A percentile compares a stretch with the other conserved stretches of the same genome.
phyloP scores from a whole-genome alignment of 2,329 filamentous ascomycete species.

The Chaetomium globosum region DNA sequence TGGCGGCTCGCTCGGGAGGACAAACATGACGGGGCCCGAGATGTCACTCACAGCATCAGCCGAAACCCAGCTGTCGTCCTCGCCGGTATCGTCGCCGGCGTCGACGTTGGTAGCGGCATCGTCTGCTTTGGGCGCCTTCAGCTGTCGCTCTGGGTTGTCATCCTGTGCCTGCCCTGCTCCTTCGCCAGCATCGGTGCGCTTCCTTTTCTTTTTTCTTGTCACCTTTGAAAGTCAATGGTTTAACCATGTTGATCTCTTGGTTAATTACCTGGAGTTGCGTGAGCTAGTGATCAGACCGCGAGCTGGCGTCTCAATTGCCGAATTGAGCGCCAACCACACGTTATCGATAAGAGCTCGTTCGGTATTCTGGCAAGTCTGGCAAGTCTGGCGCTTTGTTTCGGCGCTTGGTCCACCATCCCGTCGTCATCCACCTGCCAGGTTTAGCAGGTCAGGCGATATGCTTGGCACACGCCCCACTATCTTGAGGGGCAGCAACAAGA shows the following conservation, averaged over 20 bases:
- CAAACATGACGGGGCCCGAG: slow-evolving; percentile 78
- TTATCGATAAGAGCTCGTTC: slow-evolving; percentile 35
- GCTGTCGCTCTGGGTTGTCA: slow-evolving; percentile 42
- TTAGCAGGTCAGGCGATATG: slow-evolving; percentile 25
- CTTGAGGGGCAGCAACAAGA: slow-evolving; percentile 20
- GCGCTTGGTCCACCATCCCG: slow-evolving; percentile 10
- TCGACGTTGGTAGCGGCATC: slow-evolving; percentile 48
- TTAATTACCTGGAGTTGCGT: background rate
- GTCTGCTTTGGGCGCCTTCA: slow-evolving; percentile 43
- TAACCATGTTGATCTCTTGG: slow-evolving; percentile 65
- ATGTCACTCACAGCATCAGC: slow-evolving; percentile 76
- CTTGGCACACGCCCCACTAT: slow-evolving; percentile 30
- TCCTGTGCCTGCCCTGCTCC: slow-evolving; percentile 51
- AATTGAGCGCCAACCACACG: background rate
- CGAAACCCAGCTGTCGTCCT: slow-evolving; percentile 89
- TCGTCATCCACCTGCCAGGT: slow-evolving; percentile 24
- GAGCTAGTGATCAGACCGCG: background rate
- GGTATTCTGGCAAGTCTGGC: too few relatives aligned
- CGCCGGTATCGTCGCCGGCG: slow-evolving; percentile 47
- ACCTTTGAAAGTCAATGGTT: slow-evolving; percentile 92
- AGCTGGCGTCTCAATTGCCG: background rate
- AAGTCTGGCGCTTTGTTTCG: background rate
- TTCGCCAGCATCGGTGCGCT: slow-evolving; percentile 62
- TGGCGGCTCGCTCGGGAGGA: slow-evolving; percentile 73
- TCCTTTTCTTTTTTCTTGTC: slow-evolving; percentile 96